phyloP scores from a whole-genome alignment of 2,329 filamentous ascomycete genomes.

The Trichoderma hamatum region DNA sequence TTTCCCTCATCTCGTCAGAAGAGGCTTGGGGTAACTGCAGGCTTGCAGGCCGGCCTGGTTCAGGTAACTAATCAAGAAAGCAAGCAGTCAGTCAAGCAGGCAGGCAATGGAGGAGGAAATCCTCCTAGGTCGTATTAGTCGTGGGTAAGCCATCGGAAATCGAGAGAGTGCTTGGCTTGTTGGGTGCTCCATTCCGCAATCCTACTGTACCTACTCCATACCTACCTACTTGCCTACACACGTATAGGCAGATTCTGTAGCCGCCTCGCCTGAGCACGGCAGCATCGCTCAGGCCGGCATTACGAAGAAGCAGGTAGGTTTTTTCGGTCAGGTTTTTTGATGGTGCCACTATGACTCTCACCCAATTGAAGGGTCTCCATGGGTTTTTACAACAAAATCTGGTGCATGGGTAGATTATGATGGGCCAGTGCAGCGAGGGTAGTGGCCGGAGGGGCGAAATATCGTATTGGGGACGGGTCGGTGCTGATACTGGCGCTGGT shows the following conservation, averaged over 20 bases:
- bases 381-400: constrained; percentile 15
- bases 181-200: background rate
- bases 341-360: constrained; percentile 21
- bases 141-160: background rate
- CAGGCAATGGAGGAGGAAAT: background rate
- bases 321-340: background rate
- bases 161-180: background rate
- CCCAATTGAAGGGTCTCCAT: constrained; percentile 20
- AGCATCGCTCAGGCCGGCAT: constrained; percentile 19
- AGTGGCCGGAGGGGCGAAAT: constrained; percentile 2
- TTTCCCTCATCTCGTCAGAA: constrained; percentile 4
- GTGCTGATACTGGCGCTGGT: background rate
- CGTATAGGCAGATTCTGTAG: background rate
- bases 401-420: constrained; percentile 24
- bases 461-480: constrained; percentile 22
- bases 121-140: background rate
- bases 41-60: background rate
- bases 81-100: background rate
- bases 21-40: background rate
- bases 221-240: background rate
- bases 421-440: constrained; percentile 23
- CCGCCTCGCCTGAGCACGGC: constrained; percentile 20
- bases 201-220: background rate
- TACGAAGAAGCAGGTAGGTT: constrained; percentile 22
- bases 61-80: background rate